Percentiles rank a stretch among this genome's conserved stretches.
These are phyloP conservation scores for Butyriboletus loyo DNA, from an alignment of 768 basidiomycete species.

Conservation along the genomic window DNA sequence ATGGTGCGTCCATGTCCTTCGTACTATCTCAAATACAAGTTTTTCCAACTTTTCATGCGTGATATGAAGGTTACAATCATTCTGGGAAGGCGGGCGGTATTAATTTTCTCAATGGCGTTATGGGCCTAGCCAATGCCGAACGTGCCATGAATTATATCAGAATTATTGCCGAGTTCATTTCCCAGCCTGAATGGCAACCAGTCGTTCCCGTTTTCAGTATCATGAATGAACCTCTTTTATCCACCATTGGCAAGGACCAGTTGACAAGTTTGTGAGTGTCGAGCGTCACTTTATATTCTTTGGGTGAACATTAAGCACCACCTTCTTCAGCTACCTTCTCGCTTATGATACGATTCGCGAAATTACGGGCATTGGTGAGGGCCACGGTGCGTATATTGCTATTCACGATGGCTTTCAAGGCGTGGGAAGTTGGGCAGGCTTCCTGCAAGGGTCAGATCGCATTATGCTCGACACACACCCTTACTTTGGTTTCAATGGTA, in stretches of 20 bases:
- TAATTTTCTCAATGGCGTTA: constrained; percentile 66
- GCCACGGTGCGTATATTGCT: constrained; percentile 52
- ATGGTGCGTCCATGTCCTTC: constrained; percentile 40
- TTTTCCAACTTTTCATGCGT: background rate
- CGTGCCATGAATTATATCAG: constrained; percentile 75
- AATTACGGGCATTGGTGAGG: constrained; percentile 72
- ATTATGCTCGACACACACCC: constrained; percentile 64
- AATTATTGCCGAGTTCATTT: constrained; percentile 75
- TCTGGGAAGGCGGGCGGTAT: constrained; percentile 59
- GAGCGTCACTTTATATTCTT: background rate
- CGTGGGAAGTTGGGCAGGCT: constrained; percentile 43
- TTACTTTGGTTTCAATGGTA: constrained; percentile 59
- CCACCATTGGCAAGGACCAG: constrained; percentile 50
- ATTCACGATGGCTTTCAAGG: constrained; percentile 65
- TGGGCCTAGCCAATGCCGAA: constrained; percentile 87
- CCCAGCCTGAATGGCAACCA: constrained; percentile 66
- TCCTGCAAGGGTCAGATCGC: constrained; percentile 59
- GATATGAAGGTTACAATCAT: constrained; percentile 48
- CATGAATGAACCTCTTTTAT: constrained; percentile 57
- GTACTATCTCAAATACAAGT: background rate
- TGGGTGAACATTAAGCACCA: background rate
- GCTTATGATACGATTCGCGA: constrained; percentile 62
- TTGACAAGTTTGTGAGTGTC: constrained; percentile 60
- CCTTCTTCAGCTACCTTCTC: constrained; percentile 47
- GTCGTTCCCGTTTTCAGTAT: constrained; percentile 62